phyloP scores from a whole-genome alignment of 495 filamentous ascomycete species.

The Evansstolkia leycettana region DNA sequence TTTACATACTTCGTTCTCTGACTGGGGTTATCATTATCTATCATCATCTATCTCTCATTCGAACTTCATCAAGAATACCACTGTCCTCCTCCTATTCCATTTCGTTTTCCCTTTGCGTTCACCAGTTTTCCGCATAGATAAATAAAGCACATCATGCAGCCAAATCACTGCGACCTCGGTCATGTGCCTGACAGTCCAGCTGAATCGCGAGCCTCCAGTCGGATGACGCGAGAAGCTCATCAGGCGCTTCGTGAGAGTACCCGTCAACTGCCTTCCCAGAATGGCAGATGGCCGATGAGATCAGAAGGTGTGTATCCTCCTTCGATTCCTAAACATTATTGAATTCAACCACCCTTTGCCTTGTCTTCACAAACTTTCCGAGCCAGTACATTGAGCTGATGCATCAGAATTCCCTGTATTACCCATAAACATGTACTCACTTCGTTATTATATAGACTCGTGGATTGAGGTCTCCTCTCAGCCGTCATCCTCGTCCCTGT shows the following conservation, averaged over 20 bases:
- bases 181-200: conserved; percentile 20
- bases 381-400: too few relatives aligned
- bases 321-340: neutral
- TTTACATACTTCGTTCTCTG: too few relatives aligned
- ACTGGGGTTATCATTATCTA: too few relatives aligned
- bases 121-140: neutral
- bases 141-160: conserved; percentile 21
- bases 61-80: too few relatives aligned
- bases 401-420: too few relatives aligned
- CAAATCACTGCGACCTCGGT: conserved; percentile 34
- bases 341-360: conserved; percentile 1
- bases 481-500: conserved; percentile 83
- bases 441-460: conserved; percentile 59
- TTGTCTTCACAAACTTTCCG: too few relatives aligned
- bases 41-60: conserved; percentile 7
- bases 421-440: conserved; percentile 35
- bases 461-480: conserved; percentile 95
- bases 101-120: conserved; percentile 5
- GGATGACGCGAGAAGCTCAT: conserved; percentile 28
- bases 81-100: too few relatives aligned
- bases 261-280: conserved; percentile 23
- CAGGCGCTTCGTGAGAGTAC: conserved; percentile 20
- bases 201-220: conserved; percentile 25
- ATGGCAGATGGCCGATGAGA: conserved; percentile 27
- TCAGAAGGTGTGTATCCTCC: conserved; percentile 31